Base-by-base conservation (phyloP, 2,329 filamentous ascomycete genomes). In the Orbilia blumenaviensis region DNA sequence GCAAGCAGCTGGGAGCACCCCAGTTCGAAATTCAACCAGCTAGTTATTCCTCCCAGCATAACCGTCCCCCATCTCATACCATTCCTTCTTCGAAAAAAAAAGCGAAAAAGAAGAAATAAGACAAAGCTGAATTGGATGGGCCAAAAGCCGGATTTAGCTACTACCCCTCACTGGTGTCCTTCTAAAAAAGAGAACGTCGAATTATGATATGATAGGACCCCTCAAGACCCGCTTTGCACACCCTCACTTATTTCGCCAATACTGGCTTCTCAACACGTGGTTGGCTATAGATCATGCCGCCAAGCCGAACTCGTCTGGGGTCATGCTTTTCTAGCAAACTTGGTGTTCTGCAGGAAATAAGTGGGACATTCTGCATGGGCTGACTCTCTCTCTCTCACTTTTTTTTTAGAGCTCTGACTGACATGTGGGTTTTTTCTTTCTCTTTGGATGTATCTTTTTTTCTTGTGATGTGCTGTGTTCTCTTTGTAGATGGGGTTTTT, bases 101-200 rank as follows among this genome's bases (percentile, higher is more conserved):
- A 16, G 32, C 27, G 27, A 34, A 18, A 25, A 38, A 12, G 6
- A n/a, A 56, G n/a, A n/a, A n/a, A n/a, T n/a, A n/a, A n/a, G n/a
- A n/a, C n/a, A n/a, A n/a, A n/a, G n/a, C n/a, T n/a, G n/a, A n/a
- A n/a, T n/a, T n/a, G n/a, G n/a, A n/a, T n/a, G n/a, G n/a, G n/a
- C n/a, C n/a, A n/a, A n/a, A n/a, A n/a, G n/a, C 52, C 52, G 52
- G 52, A 56, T 56, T 56, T 56, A 56, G 52, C 16, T 34, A 34
- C 36, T 29, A 29, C 46, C 23, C 46, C 18, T 16, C 36, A 16
- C n/a, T n/a, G n/a, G n/a, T n/a, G n/a, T 41, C 36, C 36, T 16
- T 41, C 36, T n/a, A n/a, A n/a, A n/a, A n/a, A n/a, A n/a, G n/a
- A n/a, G n/a, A n/a, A n/a, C n/a, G n/a, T n/a, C n/a, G n/a, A n/a